Conservation (phyloP, 2,329 filamentous ascomycete genomes). For the Emergomyces africanus region DNA sequence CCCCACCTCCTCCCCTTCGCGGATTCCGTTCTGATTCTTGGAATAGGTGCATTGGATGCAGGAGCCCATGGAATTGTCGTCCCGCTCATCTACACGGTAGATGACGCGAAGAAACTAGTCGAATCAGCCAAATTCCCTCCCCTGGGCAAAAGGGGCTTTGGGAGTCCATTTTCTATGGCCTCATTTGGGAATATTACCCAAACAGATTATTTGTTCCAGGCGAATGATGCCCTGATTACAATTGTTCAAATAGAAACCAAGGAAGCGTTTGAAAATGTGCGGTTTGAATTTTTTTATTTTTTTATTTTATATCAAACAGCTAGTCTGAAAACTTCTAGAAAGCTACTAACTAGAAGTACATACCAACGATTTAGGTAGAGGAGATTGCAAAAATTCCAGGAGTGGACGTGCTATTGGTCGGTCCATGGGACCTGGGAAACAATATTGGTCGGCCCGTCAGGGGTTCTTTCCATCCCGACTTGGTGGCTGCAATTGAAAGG, state of each 20-base stretch:
- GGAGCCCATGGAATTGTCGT: slow-evolving; percentile 48
- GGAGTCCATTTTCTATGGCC: slow-evolving; percentile 41
- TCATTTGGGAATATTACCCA: slow-evolving; percentile 26
- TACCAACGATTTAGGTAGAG: slow-evolving; percentile 24
- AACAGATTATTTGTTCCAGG: slow-evolving; percentile 40
- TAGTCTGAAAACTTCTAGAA: background rate
- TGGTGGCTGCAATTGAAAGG: slow-evolving; percentile 39
- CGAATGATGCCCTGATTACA: slow-evolving; percentile 41
- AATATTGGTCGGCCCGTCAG: slow-evolving; percentile 43
- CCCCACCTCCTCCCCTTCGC: too few relatives aligned
- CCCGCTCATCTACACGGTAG: slow-evolving; percentile 39
- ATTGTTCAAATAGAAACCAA: slow-evolving; percentile 35
- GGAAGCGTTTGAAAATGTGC: slow-evolving; percentile 27
- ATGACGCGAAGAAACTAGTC: slow-evolving; percentile 41
- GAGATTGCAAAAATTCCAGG: slow-evolving; percentile 41
- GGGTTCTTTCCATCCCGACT: slow-evolving; percentile 36
- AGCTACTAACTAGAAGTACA: background rate
- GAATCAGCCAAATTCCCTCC: slow-evolving; percentile 45
- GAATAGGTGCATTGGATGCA: slow-evolving; percentile 41
- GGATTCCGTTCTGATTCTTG: background rate
- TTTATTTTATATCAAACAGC: background rate
- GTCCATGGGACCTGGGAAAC: slow-evolving; percentile 45
- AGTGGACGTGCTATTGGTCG: slow-evolving; percentile 41
- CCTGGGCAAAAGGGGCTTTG: slow-evolving; percentile 41
- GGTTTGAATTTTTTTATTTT: too few relatives aligned